Evolutionary conservation across 441 rosid species (phyloP), one percentile per base, ranked within the genome.

Genomic region (Pelargonium citronellum): DNA sequence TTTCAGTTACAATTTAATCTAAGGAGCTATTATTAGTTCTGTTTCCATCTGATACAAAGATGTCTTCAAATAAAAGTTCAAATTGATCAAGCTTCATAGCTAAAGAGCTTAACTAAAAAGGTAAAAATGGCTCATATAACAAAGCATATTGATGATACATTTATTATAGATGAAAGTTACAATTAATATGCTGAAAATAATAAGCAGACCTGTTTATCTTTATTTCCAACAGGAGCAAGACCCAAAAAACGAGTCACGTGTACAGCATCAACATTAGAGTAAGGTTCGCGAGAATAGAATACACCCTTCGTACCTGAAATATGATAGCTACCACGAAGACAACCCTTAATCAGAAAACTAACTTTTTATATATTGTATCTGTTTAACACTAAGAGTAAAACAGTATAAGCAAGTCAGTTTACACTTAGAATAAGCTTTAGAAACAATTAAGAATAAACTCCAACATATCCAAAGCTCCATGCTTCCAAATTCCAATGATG

Each of bases 161-260:
- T 9, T 47, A 47, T 47, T 1, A n/a, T 9, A 9, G 2, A 10
- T 12, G 19, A 24, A 17, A 20, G 5, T 47, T 30, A 15, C 47
- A 20, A 19, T 37, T 17, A 46, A 57, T 68, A 55, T 51, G 39
- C 13, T 70, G 4, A 10, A 15, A 58, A 22, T 20, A 55, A 55
- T 55, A 51, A 71, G 39, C 73, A 58, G 0, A 94, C 99, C 92
- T 94, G 97, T 79, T 94, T 94, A 61, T 84, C 91, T 79, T 87
- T 90, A 70, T 94, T 94, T 74, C 97, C 99, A 81, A 91, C 92
- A 17, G 86, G 73, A 67, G 96, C 97, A 83, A 91, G 96, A 78
- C 97, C 97, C 73, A 94, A 72, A 81, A 94, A 94, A 46, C 97
- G 96, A 68, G 96, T 94, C 63, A 86, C 90, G 71, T 89, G 99